Evolutionary conservation across 2,329 filamentous ascomycete genomes (phyloP).

Genomic region (Apiospora rasikravindrae): DNA sequence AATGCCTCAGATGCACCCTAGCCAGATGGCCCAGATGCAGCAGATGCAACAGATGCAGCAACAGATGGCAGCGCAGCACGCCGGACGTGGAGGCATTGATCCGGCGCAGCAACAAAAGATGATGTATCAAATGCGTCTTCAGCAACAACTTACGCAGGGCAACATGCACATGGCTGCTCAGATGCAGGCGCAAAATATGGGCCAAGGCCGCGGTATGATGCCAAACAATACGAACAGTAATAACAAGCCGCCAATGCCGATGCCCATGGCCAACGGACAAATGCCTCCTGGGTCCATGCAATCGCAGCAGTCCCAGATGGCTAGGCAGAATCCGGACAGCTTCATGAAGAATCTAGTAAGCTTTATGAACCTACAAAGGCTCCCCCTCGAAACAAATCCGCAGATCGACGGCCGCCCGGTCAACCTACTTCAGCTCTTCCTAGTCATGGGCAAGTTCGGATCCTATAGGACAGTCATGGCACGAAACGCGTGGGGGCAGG

Average conservation of each 20-base stretch:
- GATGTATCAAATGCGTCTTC: constrained; percentile 82
- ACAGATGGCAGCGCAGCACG: constrained; percentile 45
- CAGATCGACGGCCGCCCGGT: constrained; percentile 75
- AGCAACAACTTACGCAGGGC: constrained; percentile 71
- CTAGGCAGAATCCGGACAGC: constrained; percentile 61
- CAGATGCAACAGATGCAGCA: constrained; percentile 44
- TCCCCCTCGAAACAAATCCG: constrained; percentile 77
- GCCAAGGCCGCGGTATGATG: constrained; percentile 56
- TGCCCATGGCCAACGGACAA: constrained; percentile 53
- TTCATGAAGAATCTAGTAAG: constrained; percentile 77
- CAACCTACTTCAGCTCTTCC: constrained; percentile 78
- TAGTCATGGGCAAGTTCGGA: constrained; percentile 75
- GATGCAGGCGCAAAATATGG: constrained; percentile 53
- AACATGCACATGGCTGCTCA: constrained; percentile 56
- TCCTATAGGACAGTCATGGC: constrained; percentile 77
- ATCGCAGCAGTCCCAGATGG: constrained; percentile 50
- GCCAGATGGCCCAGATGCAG: constrained; percentile 42
- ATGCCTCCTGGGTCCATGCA: constrained; percentile 55
- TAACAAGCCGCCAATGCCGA: constrained; percentile 53
- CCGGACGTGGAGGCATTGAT: constrained; percentile 64
- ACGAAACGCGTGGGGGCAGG: constrained; percentile 73
- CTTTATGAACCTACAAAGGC: constrained; percentile 77
- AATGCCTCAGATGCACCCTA: constrained; percentile 44
- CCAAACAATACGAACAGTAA: constrained; percentile 30
- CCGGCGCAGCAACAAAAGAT: constrained; percentile 69